Evolutionary conservation across 2,329 filamentous ascomycete species (phyloP).

Genomic region (Septoria linicola): DNA sequence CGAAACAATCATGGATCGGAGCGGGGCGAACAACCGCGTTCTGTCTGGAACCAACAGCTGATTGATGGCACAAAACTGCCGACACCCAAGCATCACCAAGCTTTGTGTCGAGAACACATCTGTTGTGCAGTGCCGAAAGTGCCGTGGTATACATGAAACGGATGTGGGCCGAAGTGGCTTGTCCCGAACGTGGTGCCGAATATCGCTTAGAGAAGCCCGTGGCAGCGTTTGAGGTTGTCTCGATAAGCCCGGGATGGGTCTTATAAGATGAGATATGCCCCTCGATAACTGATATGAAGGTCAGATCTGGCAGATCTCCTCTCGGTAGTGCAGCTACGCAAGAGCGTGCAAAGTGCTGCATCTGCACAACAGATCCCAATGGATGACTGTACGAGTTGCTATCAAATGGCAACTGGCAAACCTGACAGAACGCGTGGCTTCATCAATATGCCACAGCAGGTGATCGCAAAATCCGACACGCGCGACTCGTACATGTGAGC

Average conservation of each 20-base stretch:
- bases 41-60: not conserved
- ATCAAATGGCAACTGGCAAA: no score
- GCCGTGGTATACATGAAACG: slow-evolving; percentile 12
- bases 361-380: no score
- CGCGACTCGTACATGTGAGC: not conserved
- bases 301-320: no score
- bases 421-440: not conserved
- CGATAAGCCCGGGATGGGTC: not conserved
- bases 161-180: slow-evolving; percentile 1
- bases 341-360: no score
- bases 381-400: no score
- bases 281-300: not conserved
- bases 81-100: slow-evolving; percentile 6
- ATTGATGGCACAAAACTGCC: not conserved
- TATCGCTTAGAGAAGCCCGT: not conserved
- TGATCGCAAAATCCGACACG: not conserved
- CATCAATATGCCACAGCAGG: not conserved
- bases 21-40: not conserved
- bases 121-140: slow-evolving; percentile 7
- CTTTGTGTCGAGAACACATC: slow-evolving; percentile 5
- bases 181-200: slow-evolving; percentile 11
- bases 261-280: not conserved
- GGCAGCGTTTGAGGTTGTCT: no score
- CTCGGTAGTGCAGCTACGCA: no score
- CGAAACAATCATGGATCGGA: not conserved